Evolutionary conservation across 306 rosid species (phyloP).

Genomic region (Fagus sylvatica): DNA sequence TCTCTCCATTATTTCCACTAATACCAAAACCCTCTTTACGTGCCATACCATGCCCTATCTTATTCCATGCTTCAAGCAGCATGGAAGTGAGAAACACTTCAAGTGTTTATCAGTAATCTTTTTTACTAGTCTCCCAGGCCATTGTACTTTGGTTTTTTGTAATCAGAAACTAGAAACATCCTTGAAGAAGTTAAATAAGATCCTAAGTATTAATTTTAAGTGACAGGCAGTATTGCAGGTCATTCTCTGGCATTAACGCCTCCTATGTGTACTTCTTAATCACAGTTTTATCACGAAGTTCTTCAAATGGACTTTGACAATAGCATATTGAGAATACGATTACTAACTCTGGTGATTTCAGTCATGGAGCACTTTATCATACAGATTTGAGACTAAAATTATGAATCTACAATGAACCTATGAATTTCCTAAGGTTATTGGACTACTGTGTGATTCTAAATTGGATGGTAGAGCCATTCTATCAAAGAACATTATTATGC

Average conservation of each 20-base stretch:
- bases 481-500: not conserved
- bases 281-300: not conserved
- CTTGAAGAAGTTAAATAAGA: not conserved
- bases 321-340: not conserved
- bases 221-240: not conserved
- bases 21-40: not conserved
- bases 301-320: not conserved
- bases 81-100: not conserved
- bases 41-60: not conserved
- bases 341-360: too few species aligned
- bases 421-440: not conserved
- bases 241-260: not conserved
- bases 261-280: not conserved
- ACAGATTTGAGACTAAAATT: not conserved
- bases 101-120: not conserved
- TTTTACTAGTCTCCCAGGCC: not conserved
- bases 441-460: not conserved
- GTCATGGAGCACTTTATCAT: not conserved
- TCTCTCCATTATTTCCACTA: not conserved
- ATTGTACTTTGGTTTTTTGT: not conserved
- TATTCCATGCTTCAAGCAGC: not conserved
- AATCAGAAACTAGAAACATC: not conserved
- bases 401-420: not conserved
- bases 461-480: not conserved
- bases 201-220: not conserved